A percentile compares a stretch with the other conserved stretches of the same genome.
Conservation (phyloP, 1,284 basidiomycete genomes). For the Trametes sp. region DNA sequence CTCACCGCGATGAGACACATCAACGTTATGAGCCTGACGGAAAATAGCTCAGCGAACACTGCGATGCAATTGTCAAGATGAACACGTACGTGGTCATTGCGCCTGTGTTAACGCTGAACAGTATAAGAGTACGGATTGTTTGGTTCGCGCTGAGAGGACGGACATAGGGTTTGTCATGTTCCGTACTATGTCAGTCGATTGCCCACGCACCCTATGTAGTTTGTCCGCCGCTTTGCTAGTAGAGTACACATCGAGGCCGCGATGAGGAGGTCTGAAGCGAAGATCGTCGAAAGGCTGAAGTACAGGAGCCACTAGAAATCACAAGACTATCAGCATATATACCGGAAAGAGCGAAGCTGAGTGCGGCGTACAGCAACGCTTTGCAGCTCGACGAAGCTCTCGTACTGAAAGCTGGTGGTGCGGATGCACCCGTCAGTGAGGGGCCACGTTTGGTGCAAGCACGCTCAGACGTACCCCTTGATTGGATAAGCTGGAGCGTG, state of each 20-base stretch:
- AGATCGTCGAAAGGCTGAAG: slow-evolving; percentile 12
- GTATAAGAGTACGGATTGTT: slow-evolving; percentile 22
- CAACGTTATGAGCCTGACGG: neutral
- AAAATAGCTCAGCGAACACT: neutral
- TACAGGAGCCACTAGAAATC: slow-evolving; percentile 1
- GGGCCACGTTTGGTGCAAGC: neutral
- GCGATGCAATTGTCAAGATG: neutral
- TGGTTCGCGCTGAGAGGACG: slow-evolving; percentile 15
- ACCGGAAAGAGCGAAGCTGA: no score
- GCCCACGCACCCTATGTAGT: slow-evolving; percentile 16
- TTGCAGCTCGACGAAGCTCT: neutral
- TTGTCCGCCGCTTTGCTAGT: slow-evolving; percentile 19
- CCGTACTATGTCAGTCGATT: neutral
- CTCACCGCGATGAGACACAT: neutral
- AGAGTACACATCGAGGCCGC: slow-evolving; percentile 20
- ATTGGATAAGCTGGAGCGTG: neutral
- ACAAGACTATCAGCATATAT: no score
- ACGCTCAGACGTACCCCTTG: neutral
- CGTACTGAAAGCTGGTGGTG: neutral
- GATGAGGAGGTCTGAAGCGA: slow-evolving; percentile 24
- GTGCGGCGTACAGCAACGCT: neutral
- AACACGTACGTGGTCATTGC: slow-evolving; percentile 26
- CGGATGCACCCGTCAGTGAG: neutral
- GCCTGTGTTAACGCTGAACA: slow-evolving; percentile 28
- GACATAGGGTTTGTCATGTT: neutral